Evolutionary conservation across 2,329 filamentous ascomycete species (phyloP).

Genomic region (Phialocephala sp.): DNA sequence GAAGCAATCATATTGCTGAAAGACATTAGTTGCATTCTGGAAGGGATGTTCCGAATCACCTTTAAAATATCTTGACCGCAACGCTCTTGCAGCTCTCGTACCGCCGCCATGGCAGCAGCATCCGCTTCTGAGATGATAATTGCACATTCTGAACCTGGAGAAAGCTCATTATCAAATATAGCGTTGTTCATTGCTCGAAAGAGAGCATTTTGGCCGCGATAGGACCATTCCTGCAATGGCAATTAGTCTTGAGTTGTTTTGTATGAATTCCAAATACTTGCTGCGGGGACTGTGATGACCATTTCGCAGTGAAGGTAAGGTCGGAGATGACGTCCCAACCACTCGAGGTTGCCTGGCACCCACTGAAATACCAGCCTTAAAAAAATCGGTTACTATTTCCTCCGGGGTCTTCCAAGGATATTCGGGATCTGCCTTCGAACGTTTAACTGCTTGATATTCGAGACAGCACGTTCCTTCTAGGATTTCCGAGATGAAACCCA

Average conservation of each 20-base stretch:
- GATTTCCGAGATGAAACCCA: too few species aligned
- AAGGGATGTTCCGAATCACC: neutral
- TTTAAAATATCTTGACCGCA: neutral
- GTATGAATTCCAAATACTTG: neutral
- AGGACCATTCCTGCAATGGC: neutral
- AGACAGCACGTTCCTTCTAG: neutral
- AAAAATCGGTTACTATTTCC: neutral
- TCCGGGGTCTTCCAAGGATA: neutral
- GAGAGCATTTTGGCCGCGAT: neutral
- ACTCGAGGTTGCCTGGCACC: neutral
- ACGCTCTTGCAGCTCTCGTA: neutral
- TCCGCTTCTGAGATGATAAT: neutral
- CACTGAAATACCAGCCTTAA: neutral
- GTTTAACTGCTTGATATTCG: neutral
- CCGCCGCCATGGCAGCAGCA: neutral
- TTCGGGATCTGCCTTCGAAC: neutral
- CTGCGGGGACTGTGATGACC: neutral
- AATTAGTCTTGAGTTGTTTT: neutral
- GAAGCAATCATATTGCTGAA: neutral
- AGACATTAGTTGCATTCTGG: neutral
- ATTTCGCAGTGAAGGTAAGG: neutral
- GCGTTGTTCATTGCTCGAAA: neutral
- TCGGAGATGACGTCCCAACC: neutral
- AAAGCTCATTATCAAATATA: neutral
- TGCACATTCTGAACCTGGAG: neutral